These are phyloP conservation scores for Diutina catenulata DNA, from an alignment of 1,139 yeast species.

Conservation along the genomic window DNA sequence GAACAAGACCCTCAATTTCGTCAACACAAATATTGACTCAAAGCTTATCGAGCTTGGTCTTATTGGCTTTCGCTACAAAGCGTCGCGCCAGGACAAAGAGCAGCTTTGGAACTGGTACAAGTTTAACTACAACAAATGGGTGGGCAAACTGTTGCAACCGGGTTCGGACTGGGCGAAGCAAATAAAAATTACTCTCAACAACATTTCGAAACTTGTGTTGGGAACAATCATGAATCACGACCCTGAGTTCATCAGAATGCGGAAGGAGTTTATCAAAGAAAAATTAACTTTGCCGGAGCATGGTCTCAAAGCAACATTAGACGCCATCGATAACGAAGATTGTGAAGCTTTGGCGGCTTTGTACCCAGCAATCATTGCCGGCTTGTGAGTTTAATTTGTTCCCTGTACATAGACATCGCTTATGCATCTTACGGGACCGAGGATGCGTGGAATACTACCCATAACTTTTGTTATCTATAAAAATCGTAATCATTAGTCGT, in stretches of 20 bases:
- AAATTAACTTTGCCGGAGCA: slow-evolving; percentile 25
- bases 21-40: slow-evolving; percentile 42
- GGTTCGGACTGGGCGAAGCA: slow-evolving; percentile 34
- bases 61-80: slow-evolving; percentile 32
- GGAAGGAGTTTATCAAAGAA: slow-evolving; percentile 18
- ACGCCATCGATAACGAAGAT: slow-evolving; percentile 13
- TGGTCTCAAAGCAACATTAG: slow-evolving; percentile 17
- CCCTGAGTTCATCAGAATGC: slow-evolving; percentile 12
- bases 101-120: slow-evolving; percentile 45
- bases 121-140: slow-evolving; percentile 40
- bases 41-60: slow-evolving; percentile 42
- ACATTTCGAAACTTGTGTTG: slow-evolving; percentile 28
- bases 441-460: neutral
- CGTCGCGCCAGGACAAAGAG: slow-evolving; percentile 10
- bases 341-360: slow-evolving; percentile 10
- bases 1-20: slow-evolving; percentile 41
- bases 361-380: slow-evolving; percentile 6
- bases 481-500: neutral
- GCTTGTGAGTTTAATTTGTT: neutral
- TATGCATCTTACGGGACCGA: neutral
- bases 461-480: neutral
- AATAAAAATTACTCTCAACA: slow-evolving; percentile 27
- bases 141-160: slow-evolving; percentile 26
- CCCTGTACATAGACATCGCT: neutral
- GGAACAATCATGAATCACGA: slow-evolving; percentile 30